phyloP scores from a whole-genome alignment of 2,329 filamentous ascomycete species.

The Leptodontidium sp. region DNA sequence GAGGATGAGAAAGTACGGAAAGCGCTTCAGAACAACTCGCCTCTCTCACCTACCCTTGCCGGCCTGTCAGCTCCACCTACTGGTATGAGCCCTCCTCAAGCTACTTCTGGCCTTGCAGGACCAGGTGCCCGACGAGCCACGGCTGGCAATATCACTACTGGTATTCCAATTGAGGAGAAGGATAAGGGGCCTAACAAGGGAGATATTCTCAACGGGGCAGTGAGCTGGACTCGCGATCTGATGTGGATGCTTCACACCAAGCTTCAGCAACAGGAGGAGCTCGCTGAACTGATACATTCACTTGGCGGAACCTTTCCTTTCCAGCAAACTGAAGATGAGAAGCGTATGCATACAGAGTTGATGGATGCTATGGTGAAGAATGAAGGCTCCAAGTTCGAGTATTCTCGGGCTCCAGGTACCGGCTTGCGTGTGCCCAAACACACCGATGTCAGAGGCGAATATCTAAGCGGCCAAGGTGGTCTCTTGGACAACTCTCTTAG shows the following conservation, averaged over 20 bases:
- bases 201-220: slow-evolving; percentile 95
- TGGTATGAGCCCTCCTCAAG: slow-evolving; percentile 72
- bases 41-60: slow-evolving; percentile 82
- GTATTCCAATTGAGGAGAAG: slow-evolving; percentile 93
- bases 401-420: slow-evolving; percentile 83
- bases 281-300: slow-evolving; percentile 77
- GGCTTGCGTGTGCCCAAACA: slow-evolving; percentile 92
- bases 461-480: slow-evolving; percentile 57
- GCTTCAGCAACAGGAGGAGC: slow-evolving; percentile 86
- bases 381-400: slow-evolving; percentile 75
- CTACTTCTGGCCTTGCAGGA: slow-evolving; percentile 87
- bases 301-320: slow-evolving; percentile 82
- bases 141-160: slow-evolving; percentile 87
- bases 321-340: slow-evolving; percentile 88
- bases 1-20: slow-evolving; percentile 98
- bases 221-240: slow-evolving; percentile 95
- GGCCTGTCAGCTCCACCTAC: slow-evolving; percentile 61
- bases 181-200: slow-evolving; percentile 99
- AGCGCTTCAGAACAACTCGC: slow-evolving; percentile 90
- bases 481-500: slow-evolving; percentile 57
- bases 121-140: slow-evolving; percentile 82
- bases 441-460: slow-evolving; percentile 88
- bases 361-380: slow-evolving; percentile 87
- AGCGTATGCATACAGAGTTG: slow-evolving; percentile 93
- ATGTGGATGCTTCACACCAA: slow-evolving; percentile 97